Conservation (phyloP, 345 rosid genomes). For the Citrus australasica region DNA sequence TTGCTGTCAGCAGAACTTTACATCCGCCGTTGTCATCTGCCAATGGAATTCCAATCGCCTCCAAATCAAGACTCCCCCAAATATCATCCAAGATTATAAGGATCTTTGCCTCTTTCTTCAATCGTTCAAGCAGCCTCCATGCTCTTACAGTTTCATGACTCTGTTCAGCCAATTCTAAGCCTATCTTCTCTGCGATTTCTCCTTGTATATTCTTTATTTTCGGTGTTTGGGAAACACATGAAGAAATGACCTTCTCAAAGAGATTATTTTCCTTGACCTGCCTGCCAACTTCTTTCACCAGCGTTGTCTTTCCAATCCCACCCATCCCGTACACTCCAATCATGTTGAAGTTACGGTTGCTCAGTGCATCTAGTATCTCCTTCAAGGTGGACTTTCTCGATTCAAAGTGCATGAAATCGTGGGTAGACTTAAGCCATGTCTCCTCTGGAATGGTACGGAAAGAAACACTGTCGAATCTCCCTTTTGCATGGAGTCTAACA, state of each 20-base stretch:
- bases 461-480: neutral
- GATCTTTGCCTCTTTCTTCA: neutral
- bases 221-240: neutral
- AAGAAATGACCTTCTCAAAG: conserved; percentile 10
- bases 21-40: neutral
- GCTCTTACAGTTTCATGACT: neutral
- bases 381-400: neutral
- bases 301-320: conserved; percentile 22
- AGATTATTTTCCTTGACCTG: conserved; percentile 9
- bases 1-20: neutral
- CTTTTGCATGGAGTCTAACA: neutral
- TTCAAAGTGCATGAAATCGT: conserved; percentile 3
- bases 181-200: neutral
- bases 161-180: neutral
- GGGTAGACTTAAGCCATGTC: neutral
- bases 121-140: neutral
- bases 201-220: neutral
- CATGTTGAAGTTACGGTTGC: too few species aligned
- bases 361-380: too few species aligned
- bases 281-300: conserved; percentile 8
- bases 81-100: neutral
- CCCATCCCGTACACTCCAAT: conserved; percentile 18
- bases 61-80: too few species aligned
- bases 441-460: neutral
- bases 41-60: neutral